Conservation (phyloP, 352 stramenopile genomes). For the Plasmopara muralis region DNA sequence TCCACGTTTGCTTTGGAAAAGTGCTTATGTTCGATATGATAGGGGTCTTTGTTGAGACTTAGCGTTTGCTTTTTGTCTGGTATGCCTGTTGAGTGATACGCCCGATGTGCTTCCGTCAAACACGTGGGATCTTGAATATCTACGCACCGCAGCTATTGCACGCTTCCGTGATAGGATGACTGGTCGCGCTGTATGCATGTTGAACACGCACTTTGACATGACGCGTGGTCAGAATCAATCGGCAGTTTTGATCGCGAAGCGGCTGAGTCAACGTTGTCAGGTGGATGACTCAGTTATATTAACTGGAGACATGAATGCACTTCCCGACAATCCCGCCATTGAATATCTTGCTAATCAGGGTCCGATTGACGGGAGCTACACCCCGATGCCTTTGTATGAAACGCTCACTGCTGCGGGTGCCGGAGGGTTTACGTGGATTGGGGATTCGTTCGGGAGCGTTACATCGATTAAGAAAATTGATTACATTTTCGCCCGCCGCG, state of each 20-base stretch:
- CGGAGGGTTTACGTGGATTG: conserved; percentile 56
- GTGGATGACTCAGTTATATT: conserved; percentile 44
- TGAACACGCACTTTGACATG: conserved; percentile 78
- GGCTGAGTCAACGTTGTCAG: conserved; percentile 35
- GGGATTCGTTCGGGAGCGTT: conserved; percentile 33
- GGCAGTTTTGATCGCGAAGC: conserved; percentile 40
- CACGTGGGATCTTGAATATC: conserved; percentile 57
- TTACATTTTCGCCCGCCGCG: conserved; percentile 59
- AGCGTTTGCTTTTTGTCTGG: too few relatives aligned
- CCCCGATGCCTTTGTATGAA: conserved; percentile 54
- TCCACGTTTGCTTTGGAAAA: conserved; percentile 58
- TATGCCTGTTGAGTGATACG: conserved; percentile 42
- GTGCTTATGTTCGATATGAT: background rate
- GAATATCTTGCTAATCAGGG: conserved; percentile 34
- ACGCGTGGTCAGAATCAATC: conserved; percentile 47
- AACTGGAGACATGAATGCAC: conserved; percentile 65
- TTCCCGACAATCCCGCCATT: conserved; percentile 26
- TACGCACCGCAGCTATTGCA: conserved; percentile 45
- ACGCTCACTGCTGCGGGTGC: conserved; percentile 38
- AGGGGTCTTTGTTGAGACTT: background rate
- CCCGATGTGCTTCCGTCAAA: conserved; percentile 50
- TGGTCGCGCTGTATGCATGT: conserved; percentile 41
- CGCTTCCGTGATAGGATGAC: conserved; percentile 39
- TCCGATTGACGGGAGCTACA: conserved; percentile 21
- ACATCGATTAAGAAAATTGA: conserved; percentile 40